Conservation (phyloP, 2,329 filamentous ascomycete species). For the Leptographium flavum region DNA sequence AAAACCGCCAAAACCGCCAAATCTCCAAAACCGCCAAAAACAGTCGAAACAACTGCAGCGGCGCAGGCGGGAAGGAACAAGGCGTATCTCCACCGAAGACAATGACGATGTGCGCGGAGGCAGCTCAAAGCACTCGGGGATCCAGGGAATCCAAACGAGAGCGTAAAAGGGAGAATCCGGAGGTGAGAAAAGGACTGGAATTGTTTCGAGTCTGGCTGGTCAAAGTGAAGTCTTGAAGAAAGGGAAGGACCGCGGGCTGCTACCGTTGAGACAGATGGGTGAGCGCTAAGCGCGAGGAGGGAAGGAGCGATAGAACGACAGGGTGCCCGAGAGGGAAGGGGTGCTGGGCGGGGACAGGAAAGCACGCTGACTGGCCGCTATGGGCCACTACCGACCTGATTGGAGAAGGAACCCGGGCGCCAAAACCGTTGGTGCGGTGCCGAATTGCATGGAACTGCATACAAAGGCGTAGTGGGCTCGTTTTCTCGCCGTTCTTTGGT, state of each 20-base stretch:
- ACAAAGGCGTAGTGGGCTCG: neutral
- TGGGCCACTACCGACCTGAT: neutral
- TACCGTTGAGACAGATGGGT: neutral
- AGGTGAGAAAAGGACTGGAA: neutral
- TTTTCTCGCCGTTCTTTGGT: neutral
- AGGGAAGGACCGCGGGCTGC: neutral
- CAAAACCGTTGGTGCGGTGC: neutral
- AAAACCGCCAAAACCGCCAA: too few species aligned
- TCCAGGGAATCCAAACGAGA: neutral
- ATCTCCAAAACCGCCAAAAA: too few species aligned
- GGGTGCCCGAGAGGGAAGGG: neutral
- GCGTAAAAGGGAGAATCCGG: neutral
- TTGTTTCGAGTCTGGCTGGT: neutral
- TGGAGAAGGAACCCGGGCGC: slow-evolving; percentile 1
- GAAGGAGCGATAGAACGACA: neutral
- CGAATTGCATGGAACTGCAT: neutral
- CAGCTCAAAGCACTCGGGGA: neutral
- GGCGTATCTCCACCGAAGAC: too few species aligned
- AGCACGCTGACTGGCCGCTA: neutral
- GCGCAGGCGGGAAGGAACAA: neutral
- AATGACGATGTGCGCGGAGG: neutral
- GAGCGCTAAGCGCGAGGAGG: neutral
- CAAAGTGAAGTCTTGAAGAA: neutral
- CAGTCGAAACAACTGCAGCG: neutral
- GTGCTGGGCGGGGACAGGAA: neutral